These are phyloP conservation scores for Hymenotorrendiella dingleyae DNA, from an alignment of 2,329 filamentous ascomycete species.

Conservation along the genomic window DNA sequence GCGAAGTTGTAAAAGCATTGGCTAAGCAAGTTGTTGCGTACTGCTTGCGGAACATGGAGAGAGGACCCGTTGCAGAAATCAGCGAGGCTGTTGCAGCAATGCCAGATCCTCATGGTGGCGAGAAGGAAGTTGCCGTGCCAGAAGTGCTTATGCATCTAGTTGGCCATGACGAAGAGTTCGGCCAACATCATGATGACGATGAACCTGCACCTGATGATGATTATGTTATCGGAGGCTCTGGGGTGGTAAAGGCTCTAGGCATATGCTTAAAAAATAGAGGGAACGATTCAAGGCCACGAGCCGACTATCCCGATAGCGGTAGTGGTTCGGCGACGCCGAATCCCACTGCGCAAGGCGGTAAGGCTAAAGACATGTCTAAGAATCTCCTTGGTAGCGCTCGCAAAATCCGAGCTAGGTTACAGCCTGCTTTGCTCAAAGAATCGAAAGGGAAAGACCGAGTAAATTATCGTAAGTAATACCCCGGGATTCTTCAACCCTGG, in stretches of 20 bases:
- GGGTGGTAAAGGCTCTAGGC: conserved; percentile 87
- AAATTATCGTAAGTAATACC: conserved; percentile 61
- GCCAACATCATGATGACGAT: conserved; percentile 50
- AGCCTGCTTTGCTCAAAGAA: conserved; percentile 76
- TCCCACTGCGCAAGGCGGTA: conserved; percentile 43
- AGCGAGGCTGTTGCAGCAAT: conserved; percentile 34
- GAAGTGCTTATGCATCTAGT: conserved; percentile 85
- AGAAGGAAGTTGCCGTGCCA: conserved; percentile 59
- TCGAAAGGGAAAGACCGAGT: conserved; percentile 64
- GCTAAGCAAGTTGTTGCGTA: conserved; percentile 95
- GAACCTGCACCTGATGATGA: conserved; percentile 79
- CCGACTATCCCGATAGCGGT: conserved; percentile 23
- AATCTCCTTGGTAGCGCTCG: conserved; percentile 80
- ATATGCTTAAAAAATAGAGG: conserved; percentile 82
- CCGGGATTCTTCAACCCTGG: neutral
- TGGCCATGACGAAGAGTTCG: conserved; percentile 53
- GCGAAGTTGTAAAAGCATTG: conserved; percentile 84
- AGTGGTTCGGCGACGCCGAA: conserved; percentile 42
- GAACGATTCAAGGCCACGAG: conserved; percentile 49
- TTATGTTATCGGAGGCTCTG: conserved; percentile 92
- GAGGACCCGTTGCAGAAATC: conserved; percentile 61
- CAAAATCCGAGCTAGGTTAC: conserved; percentile 78
- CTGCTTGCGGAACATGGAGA: conserved; percentile 85
- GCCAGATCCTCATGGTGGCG: conserved; percentile 35
- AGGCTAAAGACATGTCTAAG: conserved; percentile 89